Evolutionary conservation across 768 basidiomycete genomes (phyloP).

Genomic region (Hygrophorus russula): DNA sequence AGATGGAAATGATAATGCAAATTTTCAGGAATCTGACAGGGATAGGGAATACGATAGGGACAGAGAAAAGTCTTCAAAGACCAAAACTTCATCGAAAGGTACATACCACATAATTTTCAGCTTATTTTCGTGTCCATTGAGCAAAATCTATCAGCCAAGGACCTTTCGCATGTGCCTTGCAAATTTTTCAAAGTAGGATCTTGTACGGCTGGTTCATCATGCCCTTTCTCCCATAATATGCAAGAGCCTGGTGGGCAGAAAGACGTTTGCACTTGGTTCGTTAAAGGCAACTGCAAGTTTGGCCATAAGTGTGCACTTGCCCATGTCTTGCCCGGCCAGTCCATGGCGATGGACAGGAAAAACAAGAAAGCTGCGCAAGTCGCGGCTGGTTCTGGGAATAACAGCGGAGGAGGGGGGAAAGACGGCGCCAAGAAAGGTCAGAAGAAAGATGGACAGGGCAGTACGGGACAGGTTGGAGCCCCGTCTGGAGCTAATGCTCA

Average conservation of each 20-base stretch:
- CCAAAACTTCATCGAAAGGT: constrained; percentile 6
- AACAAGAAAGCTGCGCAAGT: constrained; percentile 89
- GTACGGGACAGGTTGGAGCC: constrained; percentile 10
- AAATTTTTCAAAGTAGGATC: constrained; percentile 94
- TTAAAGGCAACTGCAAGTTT: constrained; percentile 80
- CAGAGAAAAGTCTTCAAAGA: constrained; percentile 5
- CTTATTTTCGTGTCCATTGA: neutral
- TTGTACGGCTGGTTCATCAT: constrained; percentile 88
- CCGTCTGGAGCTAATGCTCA: constrained; percentile 8
- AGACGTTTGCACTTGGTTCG: constrained; percentile 80
- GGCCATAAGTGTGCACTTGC: constrained; percentile 84
- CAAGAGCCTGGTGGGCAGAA: constrained; percentile 71
- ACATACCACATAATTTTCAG: neutral
- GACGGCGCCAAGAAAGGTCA: constrained; percentile 20
- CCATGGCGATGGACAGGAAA: constrained; percentile 92
- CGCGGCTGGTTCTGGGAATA: constrained; percentile 36
- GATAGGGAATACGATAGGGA: constrained; percentile 4
- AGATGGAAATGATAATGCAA: neutral
- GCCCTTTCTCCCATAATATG: constrained; percentile 84
- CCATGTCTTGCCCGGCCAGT: constrained; percentile 89
- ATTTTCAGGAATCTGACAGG: constrained; percentile 1
- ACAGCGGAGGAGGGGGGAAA: constrained; percentile 20
- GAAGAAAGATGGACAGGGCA: constrained; percentile 24
- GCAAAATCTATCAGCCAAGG: constrained; percentile 44
- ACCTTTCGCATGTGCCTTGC: constrained; percentile 93